Conservation (phyloP, 805 yeast genomes). For the Kazachstania africana region DNA sequence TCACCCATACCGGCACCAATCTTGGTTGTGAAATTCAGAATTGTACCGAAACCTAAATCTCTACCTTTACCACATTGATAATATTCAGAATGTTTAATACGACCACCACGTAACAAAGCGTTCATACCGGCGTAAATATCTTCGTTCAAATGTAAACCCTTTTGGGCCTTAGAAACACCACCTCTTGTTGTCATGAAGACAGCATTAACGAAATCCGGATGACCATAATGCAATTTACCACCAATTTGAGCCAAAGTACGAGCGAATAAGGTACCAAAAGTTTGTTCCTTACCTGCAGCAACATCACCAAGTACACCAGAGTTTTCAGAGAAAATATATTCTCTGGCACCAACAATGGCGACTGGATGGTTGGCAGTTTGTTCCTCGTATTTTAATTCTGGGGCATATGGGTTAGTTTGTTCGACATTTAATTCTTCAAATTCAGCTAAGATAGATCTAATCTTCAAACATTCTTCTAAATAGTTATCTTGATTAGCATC, state of each 20-base stretch:
- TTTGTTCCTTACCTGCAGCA: constrained; percentile 86
- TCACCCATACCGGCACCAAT: constrained; percentile 94
- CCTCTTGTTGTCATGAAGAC: constrained; percentile 77
- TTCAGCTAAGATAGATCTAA: constrained; percentile 71
- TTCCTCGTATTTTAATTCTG: constrained; percentile 48
- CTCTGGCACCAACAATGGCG: constrained; percentile 81
- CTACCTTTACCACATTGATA: constrained; percentile 88
- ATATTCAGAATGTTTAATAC: constrained; percentile 79
- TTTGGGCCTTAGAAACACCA: constrained; percentile 80
- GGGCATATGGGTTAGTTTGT: constrained; percentile 74
- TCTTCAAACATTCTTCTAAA: constrained; percentile 73
- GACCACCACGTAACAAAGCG: constrained; percentile 73
- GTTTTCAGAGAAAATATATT: constrained; percentile 77
- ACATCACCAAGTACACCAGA: constrained; percentile 79
- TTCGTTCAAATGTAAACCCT: constrained; percentile 76
- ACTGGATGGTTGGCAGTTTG: constrained; percentile 49
- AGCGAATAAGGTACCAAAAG: constrained; percentile 76
- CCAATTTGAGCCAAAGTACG: constrained; percentile 78
- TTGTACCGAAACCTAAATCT: constrained; percentile 80
- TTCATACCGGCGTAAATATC: constrained; percentile 87
- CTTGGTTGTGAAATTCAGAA: constrained; percentile 74
- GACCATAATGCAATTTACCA: constrained; percentile 81
- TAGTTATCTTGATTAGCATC: constrained; percentile 86
- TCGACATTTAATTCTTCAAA: constrained; percentile 69
- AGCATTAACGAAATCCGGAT: constrained; percentile 73